Evolutionary conservation across 2,329 filamentous ascomycete species (phyloP).

Genomic region (Trichoderma pleuroti): DNA sequence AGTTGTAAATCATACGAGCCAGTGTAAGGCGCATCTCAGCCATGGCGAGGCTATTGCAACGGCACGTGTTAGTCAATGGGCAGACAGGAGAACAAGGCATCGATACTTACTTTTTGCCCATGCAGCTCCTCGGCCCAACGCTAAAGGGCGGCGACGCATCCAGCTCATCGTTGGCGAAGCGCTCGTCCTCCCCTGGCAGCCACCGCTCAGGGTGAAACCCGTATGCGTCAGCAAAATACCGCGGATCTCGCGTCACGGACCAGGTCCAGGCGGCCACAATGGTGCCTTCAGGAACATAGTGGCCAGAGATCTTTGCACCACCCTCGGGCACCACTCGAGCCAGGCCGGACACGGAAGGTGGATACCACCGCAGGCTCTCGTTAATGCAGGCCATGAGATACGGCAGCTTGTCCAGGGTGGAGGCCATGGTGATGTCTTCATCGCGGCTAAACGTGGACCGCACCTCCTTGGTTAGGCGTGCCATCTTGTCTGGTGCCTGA

Average conservation of each 20-base stretch:
- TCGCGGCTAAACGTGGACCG: constrained; percentile 15
- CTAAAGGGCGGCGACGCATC: constrained; percentile 30
- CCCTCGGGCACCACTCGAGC: constrained; percentile 30
- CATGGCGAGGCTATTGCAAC: constrained; percentile 28
- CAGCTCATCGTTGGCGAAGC: constrained; percentile 25
- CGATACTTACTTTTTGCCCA: constrained; percentile 31
- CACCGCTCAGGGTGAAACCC: constrained; percentile 39
- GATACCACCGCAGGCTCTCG: constrained; percentile 47
- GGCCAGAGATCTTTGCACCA: constrained; percentile 31
- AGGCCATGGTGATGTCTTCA: constrained; percentile 20
- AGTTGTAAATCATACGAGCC: constrained; percentile 27
- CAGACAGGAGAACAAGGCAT: too few species aligned
- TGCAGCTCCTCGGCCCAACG: constrained; percentile 30
- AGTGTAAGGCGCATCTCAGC: constrained; percentile 31
- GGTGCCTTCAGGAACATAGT: constrained; percentile 30
- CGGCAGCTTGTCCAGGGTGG: constrained; percentile 19
- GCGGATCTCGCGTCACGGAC: constrained; percentile 25
- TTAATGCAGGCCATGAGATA: constrained; percentile 50
- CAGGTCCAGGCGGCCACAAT: too few species aligned
- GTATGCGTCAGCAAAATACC: constrained; percentile 32
- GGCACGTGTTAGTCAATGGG: not conserved
- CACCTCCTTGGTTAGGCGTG: constrained; percentile 35
- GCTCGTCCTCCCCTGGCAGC: constrained; percentile 22
- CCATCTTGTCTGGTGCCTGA: constrained; percentile 28
- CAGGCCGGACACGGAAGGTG: constrained; percentile 40